These are phyloP conservation scores for Yamadazyma buinensis DNA, from an alignment of 1,139 yeast species.

Conservation along the genomic window DNA sequence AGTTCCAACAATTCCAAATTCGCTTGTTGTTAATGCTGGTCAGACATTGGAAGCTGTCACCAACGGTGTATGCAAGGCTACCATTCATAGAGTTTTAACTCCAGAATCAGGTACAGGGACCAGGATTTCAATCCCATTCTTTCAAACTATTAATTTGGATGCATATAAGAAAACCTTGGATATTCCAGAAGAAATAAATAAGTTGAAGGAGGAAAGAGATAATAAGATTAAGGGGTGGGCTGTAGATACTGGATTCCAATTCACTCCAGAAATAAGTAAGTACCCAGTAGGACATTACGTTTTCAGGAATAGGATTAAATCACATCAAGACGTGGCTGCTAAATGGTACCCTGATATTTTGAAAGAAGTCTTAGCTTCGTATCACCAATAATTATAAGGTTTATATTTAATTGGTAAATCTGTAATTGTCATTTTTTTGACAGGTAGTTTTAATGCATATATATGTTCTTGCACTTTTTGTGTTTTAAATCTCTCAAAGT, in stretches of 20 bases:
- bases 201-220: slow-evolving; percentile 35
- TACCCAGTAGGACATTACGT: slow-evolving; percentile 58
- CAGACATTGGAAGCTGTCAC: slow-evolving; percentile 54
- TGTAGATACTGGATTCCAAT: slow-evolving; percentile 50
- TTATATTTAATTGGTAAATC: too few relatives aligned
- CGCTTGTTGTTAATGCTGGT: slow-evolving; percentile 52
- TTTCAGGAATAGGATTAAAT: slow-evolving; percentile 58
- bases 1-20: slow-evolving; percentile 40
- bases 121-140: slow-evolving; percentile 51
- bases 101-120: slow-evolving; percentile 54
- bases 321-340: slow-evolving; percentile 65
- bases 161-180: slow-evolving; percentile 31
- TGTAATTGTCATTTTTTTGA: too few relatives aligned
- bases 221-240: slow-evolving; percentile 34
- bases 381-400: slow-evolving; percentile 3
- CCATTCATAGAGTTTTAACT: slow-evolving; percentile 60
- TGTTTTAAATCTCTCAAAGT: too few relatives aligned
- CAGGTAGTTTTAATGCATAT: too few relatives aligned
- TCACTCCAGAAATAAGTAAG: slow-evolving; percentile 38
- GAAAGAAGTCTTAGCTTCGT: slow-evolving; percentile 23
- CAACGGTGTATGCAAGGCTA: slow-evolving; percentile 57
- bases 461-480: too few relatives aligned
- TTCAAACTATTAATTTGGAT: slow-evolving; percentile 51
- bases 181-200: slow-evolving; percentile 31
- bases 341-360: slow-evolving; percentile 58